Conservation (phyloP, 78 protist genomes). For the Dictyostelium capitatum region DNA sequence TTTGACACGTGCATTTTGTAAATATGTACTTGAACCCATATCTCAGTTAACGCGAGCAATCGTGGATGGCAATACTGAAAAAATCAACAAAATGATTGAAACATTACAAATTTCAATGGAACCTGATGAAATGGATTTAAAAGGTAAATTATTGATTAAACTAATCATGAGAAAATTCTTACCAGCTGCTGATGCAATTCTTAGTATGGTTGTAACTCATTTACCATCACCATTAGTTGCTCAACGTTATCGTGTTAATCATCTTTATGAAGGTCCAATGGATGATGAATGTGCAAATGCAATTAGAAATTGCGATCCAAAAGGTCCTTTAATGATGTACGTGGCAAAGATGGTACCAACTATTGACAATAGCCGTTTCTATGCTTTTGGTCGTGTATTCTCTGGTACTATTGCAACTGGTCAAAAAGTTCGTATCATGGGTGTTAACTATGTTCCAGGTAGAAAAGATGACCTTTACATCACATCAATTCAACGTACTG, state of each 20-base stretch:
- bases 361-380: slow-evolving; percentile 96
- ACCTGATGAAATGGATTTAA: slow-evolving; percentile 89
- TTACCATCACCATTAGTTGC: slow-evolving; percentile 99
- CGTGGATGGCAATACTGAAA: slow-evolving; percentile 89
- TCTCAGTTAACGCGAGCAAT: slow-evolving; percentile 87
- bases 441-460: slow-evolving; percentile 97
- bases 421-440: slow-evolving; percentile 96
- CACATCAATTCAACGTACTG: slow-evolving; percentile 96
- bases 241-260: slow-evolving; percentile 96
- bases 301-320: slow-evolving; percentile 92
- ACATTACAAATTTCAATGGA: slow-evolving; percentile 85
- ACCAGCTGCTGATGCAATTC: slow-evolving; percentile 97
- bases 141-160: slow-evolving; percentile 94
- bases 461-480: slow-evolving; percentile 93
- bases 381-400: slow-evolving; percentile 99
- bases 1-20: slow-evolving; percentile 94
- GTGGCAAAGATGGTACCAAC: slow-evolving; percentile 99
- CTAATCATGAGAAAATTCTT: slow-evolving; percentile 96
- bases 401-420: slow-evolving; percentile 97
- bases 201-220: slow-evolving; percentile 96
- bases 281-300: slow-evolving; percentile 91
- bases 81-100: slow-evolving; percentile 73
- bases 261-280: slow-evolving; percentile 97
- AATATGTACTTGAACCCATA: slow-evolving; percentile 97
- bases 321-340: slow-evolving; percentile 98